Conservation (phyloP, 2,329 filamentous ascomycete species). For the Aspergillus sp. region DNA sequence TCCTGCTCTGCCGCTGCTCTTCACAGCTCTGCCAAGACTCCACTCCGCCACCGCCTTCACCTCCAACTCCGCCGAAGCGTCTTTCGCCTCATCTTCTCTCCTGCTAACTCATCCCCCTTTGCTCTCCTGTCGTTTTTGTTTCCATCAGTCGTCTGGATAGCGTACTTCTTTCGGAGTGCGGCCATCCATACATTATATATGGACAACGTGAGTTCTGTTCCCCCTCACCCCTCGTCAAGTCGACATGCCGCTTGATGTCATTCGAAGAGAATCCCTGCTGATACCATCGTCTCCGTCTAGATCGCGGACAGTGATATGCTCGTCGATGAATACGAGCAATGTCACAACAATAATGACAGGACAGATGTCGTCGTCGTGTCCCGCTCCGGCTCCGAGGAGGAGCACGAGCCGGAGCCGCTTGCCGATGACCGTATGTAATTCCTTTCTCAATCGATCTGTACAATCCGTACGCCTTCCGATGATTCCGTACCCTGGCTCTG, state of each 20-base stretch:
- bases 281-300: too few species aligned
- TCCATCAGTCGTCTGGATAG: too few species aligned
- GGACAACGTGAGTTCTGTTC: constrained; percentile 34
- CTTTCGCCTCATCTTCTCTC: constrained; percentile 11
- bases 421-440: constrained; percentile 51
- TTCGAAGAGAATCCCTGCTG: neutral
- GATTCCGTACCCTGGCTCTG: too few species aligned
- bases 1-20: too few species aligned
- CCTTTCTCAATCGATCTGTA: constrained; percentile 6
- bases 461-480: constrained; percentile 1
- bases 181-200: constrained; percentile 28
- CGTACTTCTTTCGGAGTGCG: constrained; percentile 21
- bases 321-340: constrained; percentile 48
- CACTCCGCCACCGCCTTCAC: constrained; percentile 4
- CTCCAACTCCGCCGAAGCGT: too few species aligned
- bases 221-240: constrained; percentile 11
- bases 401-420: constrained; percentile 46
- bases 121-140: constrained; percentile 14
- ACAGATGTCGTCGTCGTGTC: constrained; percentile 54
- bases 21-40: too few species aligned
- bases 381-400: constrained; percentile 49
- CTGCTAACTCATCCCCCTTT: constrained; percentile 10
- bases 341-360: constrained; percentile 49
- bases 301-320: constrained; percentile 53
- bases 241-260: constrained; percentile 1